Evolutionary conservation across 1,284 basidiomycete genomes (phyloP), one percentile per base, ranked within the genome.

Genomic region (Cerioporus squamosus): DNA sequence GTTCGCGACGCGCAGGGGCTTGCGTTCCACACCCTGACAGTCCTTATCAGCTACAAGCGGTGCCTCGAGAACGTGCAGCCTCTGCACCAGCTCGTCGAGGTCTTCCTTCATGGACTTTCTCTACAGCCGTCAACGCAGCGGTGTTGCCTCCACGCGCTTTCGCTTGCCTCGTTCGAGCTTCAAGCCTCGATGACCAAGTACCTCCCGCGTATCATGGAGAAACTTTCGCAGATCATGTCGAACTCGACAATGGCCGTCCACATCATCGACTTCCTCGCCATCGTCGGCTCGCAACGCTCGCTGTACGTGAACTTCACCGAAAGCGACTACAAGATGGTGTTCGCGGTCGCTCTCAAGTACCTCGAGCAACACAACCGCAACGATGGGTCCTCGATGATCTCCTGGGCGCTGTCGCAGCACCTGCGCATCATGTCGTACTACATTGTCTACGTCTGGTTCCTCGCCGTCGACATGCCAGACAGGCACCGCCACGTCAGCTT

Each of bases 361-460:
- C 89, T 99, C 57, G 91, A 95, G 65, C 87, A 95, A 66, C 95
- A 98, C 71, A 95, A 93, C 63, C 81, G 89, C 70, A 78, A 85
- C 66, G 79, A 88, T 64, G 74, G 82, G 54, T 79, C 83, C 5
- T 82, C 84, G 4, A 80, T 82, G 6, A 79, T 85, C 50, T 91
- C 91, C 1, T 97, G 93, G 84, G 94, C 96, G 3, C 83, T 98
- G 45, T 94, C 94, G 6, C 96, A 99, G 74, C 95, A 98, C 70
- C 94, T 99, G 14, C 91, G 97, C 55, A 87, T 95, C 68, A 84
- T 98, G 67, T 95, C 95, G 0, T 98, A 95, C 77, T 94, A 92
- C 71, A 88, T 92, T 62, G 92, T 99, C 61, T 97, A 97, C 68
- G 82, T 92, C 36, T 99, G 97, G 97, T 99, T 98, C 78, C 82